These are phyloP conservation scores for Eremothecium cymbalariae DNA, from an alignment of 1,139 yeast genomes.

Conservation along the genomic window DNA sequence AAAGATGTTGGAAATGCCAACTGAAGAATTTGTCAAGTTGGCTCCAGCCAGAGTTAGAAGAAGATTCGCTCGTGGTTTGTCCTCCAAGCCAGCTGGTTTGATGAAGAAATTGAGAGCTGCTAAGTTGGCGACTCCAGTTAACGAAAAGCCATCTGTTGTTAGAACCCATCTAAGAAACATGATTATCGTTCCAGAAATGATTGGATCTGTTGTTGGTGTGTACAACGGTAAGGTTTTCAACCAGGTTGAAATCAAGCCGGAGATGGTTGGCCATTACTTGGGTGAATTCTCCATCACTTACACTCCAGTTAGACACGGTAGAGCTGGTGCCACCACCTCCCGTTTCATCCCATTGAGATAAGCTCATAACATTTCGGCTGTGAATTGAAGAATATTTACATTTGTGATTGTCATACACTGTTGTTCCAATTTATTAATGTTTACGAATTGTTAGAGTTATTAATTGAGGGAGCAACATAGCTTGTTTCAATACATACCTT, in stretches of 20 bases:
- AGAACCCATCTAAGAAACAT: constrained; percentile 99
- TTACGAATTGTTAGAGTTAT: constrained; percentile 1
- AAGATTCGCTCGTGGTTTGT: constrained; percentile 98
- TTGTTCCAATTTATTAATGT: background rate
- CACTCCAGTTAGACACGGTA: constrained; percentile 99
- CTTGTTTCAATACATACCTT: constrained; percentile 11
- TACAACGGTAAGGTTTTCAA: constrained; percentile 99
- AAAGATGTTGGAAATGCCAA: constrained; percentile 87
- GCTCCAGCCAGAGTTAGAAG: constrained; percentile 99
- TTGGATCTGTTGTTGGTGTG: constrained; percentile 96
- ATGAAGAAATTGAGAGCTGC: constrained; percentile 98
- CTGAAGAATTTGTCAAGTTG: constrained; percentile 94
- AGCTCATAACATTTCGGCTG: constrained; percentile 39
- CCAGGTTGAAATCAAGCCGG: constrained; percentile 98
- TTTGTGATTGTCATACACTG: constrained; percentile 1
- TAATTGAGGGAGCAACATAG: background rate
- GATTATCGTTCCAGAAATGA: constrained; percentile 99
- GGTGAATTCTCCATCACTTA: constrained; percentile 99
- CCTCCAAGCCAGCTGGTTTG: constrained; percentile 92
- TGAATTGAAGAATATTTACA: too few relatives aligned
- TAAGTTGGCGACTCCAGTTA: constrained; percentile 82
- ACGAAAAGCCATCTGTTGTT: constrained; percentile 96
- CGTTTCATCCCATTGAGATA: constrained; percentile 67
- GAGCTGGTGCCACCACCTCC: constrained; percentile 93
- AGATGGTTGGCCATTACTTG: constrained; percentile 99